Conservation (phyloP, 352 stramenopile genomes). For the Globisporangium solare region DNA sequence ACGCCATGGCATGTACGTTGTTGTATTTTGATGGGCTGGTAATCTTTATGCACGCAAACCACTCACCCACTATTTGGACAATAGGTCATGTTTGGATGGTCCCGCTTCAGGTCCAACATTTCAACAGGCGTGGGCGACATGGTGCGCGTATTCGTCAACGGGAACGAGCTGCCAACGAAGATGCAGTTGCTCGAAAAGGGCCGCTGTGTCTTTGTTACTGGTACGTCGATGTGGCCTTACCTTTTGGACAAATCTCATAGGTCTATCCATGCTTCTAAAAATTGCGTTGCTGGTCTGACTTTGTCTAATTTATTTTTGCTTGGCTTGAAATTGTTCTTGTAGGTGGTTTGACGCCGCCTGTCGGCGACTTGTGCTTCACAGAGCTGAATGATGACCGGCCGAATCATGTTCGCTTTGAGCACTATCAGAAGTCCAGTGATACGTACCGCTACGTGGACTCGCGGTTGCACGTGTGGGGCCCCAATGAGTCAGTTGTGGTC, state of each 20-base stretch:
- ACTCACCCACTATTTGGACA: background rate
- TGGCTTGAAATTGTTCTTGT: background rate
- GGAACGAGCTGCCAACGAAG: slow-evolving; percentile 66
- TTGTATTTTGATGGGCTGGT: background rate
- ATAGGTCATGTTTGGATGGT: slow-evolving; percentile 66
- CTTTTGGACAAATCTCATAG: background rate
- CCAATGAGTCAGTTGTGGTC: slow-evolving; percentile 78
- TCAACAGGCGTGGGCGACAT: slow-evolving; percentile 61
- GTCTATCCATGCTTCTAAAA: background rate
- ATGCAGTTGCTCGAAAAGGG: slow-evolving; percentile 71
- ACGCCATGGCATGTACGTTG: slow-evolving; percentile 69
- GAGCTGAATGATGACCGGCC: slow-evolving; percentile 56
- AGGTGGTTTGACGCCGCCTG: slow-evolving; percentile 54
- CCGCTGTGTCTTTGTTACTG: slow-evolving; percentile 61
- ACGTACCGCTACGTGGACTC: slow-evolving; percentile 72
- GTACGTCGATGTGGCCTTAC: slow-evolving; percentile 17
- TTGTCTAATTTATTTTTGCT: background rate
- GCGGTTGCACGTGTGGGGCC: slow-evolving; percentile 69
- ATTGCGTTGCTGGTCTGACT: background rate
- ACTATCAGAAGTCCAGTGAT: slow-evolving; percentile 63
- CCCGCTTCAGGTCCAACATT: slow-evolving; percentile 55
- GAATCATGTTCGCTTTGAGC: slow-evolving; percentile 75
- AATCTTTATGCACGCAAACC: background rate
- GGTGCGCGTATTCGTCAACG: slow-evolving; percentile 73
- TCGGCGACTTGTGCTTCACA: slow-evolving; percentile 43